These are phyloP conservation scores for Parmales sp. DNA, from an alignment of 108 stramenopile genomes.

Conservation along the genomic window DNA sequence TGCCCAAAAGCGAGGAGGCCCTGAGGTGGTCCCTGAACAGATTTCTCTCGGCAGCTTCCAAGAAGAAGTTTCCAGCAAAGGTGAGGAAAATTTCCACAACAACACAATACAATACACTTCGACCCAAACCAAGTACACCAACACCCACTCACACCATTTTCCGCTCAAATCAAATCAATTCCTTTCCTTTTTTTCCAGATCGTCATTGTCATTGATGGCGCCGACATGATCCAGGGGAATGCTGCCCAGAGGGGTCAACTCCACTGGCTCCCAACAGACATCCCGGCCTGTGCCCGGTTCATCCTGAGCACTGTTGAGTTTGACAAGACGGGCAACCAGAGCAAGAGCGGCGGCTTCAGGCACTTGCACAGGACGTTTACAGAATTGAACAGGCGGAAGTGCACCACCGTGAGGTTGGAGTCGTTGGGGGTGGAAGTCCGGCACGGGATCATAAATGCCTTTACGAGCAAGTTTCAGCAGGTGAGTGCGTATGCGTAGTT, in stretches of 20 bases:
- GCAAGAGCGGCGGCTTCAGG: background rate
- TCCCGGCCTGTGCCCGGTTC: conserved; percentile 37
- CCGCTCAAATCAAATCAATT: too few species aligned
- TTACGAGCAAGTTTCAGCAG: too few species aligned
- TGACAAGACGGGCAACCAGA: background rate
- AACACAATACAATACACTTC: too few species aligned
- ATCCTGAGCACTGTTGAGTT: conserved; percentile 36
- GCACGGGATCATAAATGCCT: conserved; percentile 26
- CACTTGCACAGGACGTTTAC: conserved; percentile 28
- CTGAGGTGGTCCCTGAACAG: conserved; percentile 39
- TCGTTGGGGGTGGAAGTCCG: conserved; percentile 27
- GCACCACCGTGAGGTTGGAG: conserved; percentile 31
- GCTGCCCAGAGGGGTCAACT: conserved; percentile 31
- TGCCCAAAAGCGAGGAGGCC: conserved; percentile 39
- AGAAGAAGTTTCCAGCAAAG: conserved; percentile 41
- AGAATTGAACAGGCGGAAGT: conserved; percentile 31
- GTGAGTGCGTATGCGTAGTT: too few species aligned
- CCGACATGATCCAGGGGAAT: conserved; percentile 24
- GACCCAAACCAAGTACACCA: too few species aligned
- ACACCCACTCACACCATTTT: too few species aligned
- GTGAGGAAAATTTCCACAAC: too few species aligned
- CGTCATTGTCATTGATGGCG: conserved; percentile 39
- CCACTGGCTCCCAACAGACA: conserved; percentile 43
- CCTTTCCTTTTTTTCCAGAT: too few species aligned
- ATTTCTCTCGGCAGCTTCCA: conserved; percentile 40